These are phyloP conservation scores for Vicia faba DNA, from an alignment of 306 rosid species.

Conservation along the genomic window DNA sequence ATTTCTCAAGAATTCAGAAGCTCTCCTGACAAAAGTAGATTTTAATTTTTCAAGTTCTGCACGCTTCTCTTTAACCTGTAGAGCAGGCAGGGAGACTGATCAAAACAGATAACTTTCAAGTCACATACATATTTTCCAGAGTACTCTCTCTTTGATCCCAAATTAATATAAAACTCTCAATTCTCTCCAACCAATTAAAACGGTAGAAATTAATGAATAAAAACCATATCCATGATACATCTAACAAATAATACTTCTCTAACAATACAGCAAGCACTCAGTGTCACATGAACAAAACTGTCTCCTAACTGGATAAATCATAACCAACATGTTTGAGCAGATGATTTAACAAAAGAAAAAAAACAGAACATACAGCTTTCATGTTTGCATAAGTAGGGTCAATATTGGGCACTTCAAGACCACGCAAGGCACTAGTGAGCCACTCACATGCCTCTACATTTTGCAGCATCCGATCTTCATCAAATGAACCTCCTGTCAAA, in stretches of 20 bases:
- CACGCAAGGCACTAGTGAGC: conserved; percentile 81
- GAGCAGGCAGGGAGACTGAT: conserved; percentile 39
- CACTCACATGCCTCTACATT: conserved; percentile 98
- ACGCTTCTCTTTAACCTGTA: conserved; percentile 89
- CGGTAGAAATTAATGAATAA: conserved; percentile 12
- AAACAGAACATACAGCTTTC: conserved; percentile 74
- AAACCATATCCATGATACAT: conserved; percentile 16
- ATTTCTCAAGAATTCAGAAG: conserved; percentile 91
- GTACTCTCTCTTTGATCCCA: conserved; percentile 15
- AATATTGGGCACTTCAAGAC: conserved; percentile 76
- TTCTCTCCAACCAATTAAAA: conserved; percentile 30
- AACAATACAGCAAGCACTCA: conserved; percentile 12
- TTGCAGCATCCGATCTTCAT: conserved; percentile 90
- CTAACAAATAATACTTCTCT: not conserved
- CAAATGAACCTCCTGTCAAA: conserved; percentile 90
- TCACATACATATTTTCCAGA: conserved; percentile 2
- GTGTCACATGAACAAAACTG: conserved; percentile 17
- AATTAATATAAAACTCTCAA: conserved; percentile 23
- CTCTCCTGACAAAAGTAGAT: conserved; percentile 92
- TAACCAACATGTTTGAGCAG: conserved; percentile 13
- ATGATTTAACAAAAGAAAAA: conserved; percentile 26
- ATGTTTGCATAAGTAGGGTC: conserved; percentile 80
- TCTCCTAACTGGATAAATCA: conserved; percentile 13
- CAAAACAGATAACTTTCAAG: conserved; percentile 31
- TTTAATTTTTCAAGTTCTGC: conserved; percentile 93